Base-by-base conservation (phyloP, 805 yeast species). In the Yarrowia divulgata region DNA sequence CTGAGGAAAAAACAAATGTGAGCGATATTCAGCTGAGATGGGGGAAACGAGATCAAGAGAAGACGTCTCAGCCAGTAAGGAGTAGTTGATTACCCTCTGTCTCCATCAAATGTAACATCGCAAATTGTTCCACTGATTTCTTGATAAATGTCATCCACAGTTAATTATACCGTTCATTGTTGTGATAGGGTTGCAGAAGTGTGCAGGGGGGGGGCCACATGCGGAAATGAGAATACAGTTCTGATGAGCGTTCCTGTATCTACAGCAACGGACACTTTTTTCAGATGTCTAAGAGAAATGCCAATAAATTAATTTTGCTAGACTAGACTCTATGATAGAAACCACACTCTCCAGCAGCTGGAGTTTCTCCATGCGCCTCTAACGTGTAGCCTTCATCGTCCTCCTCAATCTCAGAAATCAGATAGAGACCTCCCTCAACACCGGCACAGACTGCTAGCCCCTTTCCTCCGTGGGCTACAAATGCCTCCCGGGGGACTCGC, bases 401-500 rank as follows among this genome's bases (percentile, higher is more conserved):
- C 35, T 34, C 49, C 1, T 32, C 42, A 18, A 60, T 45, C 42
- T 60, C 66, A n/a, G 68, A 63, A 16, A 63, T 18, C n/a, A 63
- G 46, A 48, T 63, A 63, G 2, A 63, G 37, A 10, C 68, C 68
- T 23, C 68, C 68, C 23, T 39, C 57, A 1, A 63, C 68, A 14
- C 68, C 68, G 16, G 68, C 68, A 39, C 68, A 63, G 6, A 63
- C 68, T 8, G 57, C 45, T 2, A 63, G 46, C 2, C 48, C 49
- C 3, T 13, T 48, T 5, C 57, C 68, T 39, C 68, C 32, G 18
- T 39, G 34, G 8, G 23, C 48, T 8, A 48, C 37, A 23, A 23
- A 49, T 5, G 68, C 6, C 3, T n/a, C 48, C 1, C 9, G 39
- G 3, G 68, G 68, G 4, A 48, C 37, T 23, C 68, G 45, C n/a